Evolutionary conservation across 805 yeast genomes (phyloP), one percentile per base, ranked within the genome.

Genomic region (Nadsonia fulvescens): DNA sequence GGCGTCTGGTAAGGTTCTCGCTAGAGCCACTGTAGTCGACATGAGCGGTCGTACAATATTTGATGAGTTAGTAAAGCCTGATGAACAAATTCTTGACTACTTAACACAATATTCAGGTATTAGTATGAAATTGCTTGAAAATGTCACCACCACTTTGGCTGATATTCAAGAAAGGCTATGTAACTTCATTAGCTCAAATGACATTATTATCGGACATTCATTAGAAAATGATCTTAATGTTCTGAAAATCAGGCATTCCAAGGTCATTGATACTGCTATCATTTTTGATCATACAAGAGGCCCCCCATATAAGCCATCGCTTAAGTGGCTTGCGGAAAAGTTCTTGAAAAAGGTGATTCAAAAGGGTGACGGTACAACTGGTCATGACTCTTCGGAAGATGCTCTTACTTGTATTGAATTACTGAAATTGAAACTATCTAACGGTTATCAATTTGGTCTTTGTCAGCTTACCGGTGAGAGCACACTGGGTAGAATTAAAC

Each of bases 371-470:
- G 37, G 32, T 3, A n/a, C n/a, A n/a, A 36, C 46, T 3, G 93
- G 92, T 1, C 96, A 86, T 48, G 76, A 83, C 28, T 75, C 96
- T 0, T 60, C 74, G 4, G 93, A 79, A 43, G 98, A 86, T 44
- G 75, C 93, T 8, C 46, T 46, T 15, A 70, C 93, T 1, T 78
- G 93, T 43, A 54, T 83, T 40, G 81, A 78, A 27, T 58, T 86
- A 25, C 65, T 77, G 2, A 70, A 76, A 37, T 38, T 69, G 36
- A 82, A 83, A 42, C 47, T 82, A 8, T 47, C 56, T 4, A 68
- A 71, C 30, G 95, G 94, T 1, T 43, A 50, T 5, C 49, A 58
- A 3, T 75, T 63, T 47, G 96, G 96, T 1, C 51, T 53, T 30
- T 52, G 52, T 15, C 28, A 27, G 6, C 24, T 25, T 14, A 15